Base-by-base conservation (phyloP, 257 asterid species). In the Plantago elongata region DNA sequence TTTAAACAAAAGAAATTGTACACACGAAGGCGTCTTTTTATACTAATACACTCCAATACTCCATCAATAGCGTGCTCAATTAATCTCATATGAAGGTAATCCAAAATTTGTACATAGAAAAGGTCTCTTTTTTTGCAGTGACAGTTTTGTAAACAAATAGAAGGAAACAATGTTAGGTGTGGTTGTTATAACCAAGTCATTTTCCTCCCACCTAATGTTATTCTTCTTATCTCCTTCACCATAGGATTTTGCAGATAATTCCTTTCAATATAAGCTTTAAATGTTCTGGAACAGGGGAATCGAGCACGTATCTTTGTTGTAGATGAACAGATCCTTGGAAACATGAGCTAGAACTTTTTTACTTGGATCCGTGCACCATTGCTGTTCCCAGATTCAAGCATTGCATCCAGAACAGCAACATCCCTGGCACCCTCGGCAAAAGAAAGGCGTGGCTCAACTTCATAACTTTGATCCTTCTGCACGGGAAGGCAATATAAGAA, bases 311-410 rank as follows among this genome's bases (percentile, higher is more conserved):
- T 40, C 54, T 57, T 48, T 56, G 45, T 22, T 50, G 71, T 30
- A 17, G 57, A 61, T 60, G 27, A 52, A 37, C 54, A 42, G 43
- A 8, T 44, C 63, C 49, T 62, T 57, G 54, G 34, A 43, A 62
- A 54, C 59, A 43, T 51, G 13, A 27, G 11, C 66, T 77, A 81
- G 58, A 78, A 70, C 43, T 38, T 79, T 46, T 76, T 79, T 49
- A 83, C 91, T 66, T 81, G 84, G 63, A 86, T 78, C 0, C 60
- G 71, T 34, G 81, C 82, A 22, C 91, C 91, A 57, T 60, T 80
- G 44, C 46, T 74, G 60, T 47, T 73, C 45, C 95, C 95, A 54
- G 91, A 86, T 66, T 79, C 95, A 27, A 86, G 87, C 85, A 86
- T 83, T 15, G 95, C 89, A 10, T 81, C 85, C 51, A 86, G 54